A percentile compares a stretch with the other conserved stretches of the same genome.
These are phyloP conservation scores for Penicillium salamii DNA, from an alignment of 495 filamentous ascomycete species.

Conservation along the genomic window DNA sequence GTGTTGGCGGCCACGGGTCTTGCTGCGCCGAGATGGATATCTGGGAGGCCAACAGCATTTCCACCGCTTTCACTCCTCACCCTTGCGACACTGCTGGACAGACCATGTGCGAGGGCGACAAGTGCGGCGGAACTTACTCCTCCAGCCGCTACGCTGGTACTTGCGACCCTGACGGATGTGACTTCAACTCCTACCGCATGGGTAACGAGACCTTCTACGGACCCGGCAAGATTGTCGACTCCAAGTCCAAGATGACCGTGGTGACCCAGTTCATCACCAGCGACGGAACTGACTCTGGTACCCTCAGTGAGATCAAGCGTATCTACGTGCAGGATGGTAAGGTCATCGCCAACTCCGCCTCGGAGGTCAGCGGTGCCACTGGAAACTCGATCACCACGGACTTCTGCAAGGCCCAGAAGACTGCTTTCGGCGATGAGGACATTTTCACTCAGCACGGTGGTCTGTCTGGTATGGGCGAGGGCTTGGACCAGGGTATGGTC, in stretches of 20 bases:
- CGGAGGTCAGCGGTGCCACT: slow-evolving; percentile 50
- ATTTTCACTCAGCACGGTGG: slow-evolving; percentile 61
- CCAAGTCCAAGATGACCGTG: slow-evolving; percentile 60
- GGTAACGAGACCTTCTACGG: slow-evolving; percentile 65
- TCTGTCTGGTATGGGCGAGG: slow-evolving; percentile 51
- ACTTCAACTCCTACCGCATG: slow-evolving; percentile 73
- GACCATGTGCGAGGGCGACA: slow-evolving; percentile 54
- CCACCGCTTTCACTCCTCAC: slow-evolving; percentile 60
- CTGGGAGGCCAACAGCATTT: slow-evolving; percentile 66
- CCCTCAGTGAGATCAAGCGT: slow-evolving; percentile 62
- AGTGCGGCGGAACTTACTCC: slow-evolving; percentile 52
- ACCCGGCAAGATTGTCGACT: slow-evolving; percentile 58
- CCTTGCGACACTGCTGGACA: slow-evolving; percentile 56
- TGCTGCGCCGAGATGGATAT: slow-evolving; percentile 76
- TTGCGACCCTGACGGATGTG: slow-evolving; percentile 76
- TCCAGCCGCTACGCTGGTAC: slow-evolving; percentile 47
- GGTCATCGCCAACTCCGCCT: slow-evolving; percentile 56
- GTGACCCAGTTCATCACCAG: slow-evolving; percentile 68
- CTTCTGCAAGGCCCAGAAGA: slow-evolving; percentile 62
- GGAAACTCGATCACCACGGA: slow-evolving; percentile 56
- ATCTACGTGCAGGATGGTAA: slow-evolving; percentile 70
- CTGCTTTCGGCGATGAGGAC: slow-evolving; percentile 57
- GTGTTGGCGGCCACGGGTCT: slow-evolving; percentile 56
- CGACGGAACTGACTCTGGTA: slow-evolving; percentile 51
- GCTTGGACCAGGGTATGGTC: slow-evolving; percentile 59